Evolutionary conservation across 768 basidiomycete genomes (phyloP), one percentile per base, ranked within the genome.

Genomic region (Boletellus ananas): DNA sequence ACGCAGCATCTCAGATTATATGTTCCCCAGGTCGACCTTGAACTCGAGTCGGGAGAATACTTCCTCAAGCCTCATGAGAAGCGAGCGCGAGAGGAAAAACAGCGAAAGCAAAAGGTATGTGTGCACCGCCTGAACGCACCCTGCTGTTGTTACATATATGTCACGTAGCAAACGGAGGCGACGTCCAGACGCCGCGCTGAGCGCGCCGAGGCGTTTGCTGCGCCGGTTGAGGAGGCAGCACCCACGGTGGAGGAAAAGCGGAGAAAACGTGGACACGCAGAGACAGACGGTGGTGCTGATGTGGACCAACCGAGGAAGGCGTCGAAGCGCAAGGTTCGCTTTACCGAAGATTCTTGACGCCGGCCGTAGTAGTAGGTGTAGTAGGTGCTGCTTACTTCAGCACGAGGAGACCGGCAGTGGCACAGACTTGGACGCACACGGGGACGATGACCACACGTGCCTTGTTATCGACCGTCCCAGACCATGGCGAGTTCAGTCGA

Each of bases 1-100:
- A 45, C 11, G 45, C 29, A 29, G 52, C 3, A 42, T 45, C 47
- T 62, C 34, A 61, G 12, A 12, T 11, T 17, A 35, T 29, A 54
- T 27, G 25, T 34, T 43, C 35, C 7, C 17, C 51, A 92, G 86
- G 75, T 98, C 62, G 96, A 99, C 70, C 66, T 96, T 39, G 88
- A 97, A 76, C 77, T 98, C 56, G 95, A 96, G 64, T 89, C 88
- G 2, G 96, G 96, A 72, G 96, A 98, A 63, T 98, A 98, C 66
- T 99, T 98, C 77, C 86, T 99, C 72, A 96, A 95, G 66, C 73
- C 87, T 16, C 77, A 81, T 51, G 90, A 98, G 66, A 95, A 89
- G 73, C 85, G 86, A 56, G 81, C 79, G 3, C 77, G 82, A 33
- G 90, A 93, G 59, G 77, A 79, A 29, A 79, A 78, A 49, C 77